Evolutionary conservation across 2,329 filamentous ascomycete species (phyloP), one percentile per base, ranked within the genome.

Genomic region (Ophiostoma novo-ulmi): DNA sequence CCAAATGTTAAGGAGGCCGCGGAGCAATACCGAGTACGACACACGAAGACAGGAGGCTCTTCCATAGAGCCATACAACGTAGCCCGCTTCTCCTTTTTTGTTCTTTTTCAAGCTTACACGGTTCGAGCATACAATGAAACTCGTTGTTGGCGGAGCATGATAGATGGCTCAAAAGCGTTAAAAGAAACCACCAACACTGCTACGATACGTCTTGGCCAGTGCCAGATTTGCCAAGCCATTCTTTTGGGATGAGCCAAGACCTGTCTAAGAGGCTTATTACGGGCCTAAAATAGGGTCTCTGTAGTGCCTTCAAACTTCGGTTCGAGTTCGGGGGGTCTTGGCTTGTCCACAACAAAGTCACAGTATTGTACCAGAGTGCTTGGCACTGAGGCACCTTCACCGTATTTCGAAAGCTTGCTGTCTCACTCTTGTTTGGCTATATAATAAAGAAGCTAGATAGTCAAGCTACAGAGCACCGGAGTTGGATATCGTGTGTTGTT

Each of bases 201-300:
- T 58, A 58, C 52, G 52, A 58, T 26, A 58, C 52, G 52, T 58
- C 52, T 58, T 58, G 52, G 52, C 52, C 17, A 58, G 52, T 58
- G n/a, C 52, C 22, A 48, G 44, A 26, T n/a, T 58, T 4, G 52
- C 52, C 52, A 58, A 58, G 52, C 26, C 52, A 31, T 26, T 3
- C 26, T n/a, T 58, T 58, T 58, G 13, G 22, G 52, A 58, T 58
- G 52, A 31, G 52, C 52, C 52, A 31, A 58, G 52, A 31, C 52
- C 52, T 58, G 52, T 58, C 52, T 58, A 58, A 58, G 26, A 31
- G 14, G 52, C 52, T 58, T 58, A 31, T 26, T 26, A 26, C 22
- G 52, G 52, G 52, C n/a, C 52, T 58, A 26, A 26, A 58, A 26
- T 6, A 58, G 17, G 52, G 52, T 58, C 52, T 26, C 17, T 20